phyloP scores from a whole-genome alignment of 73 alveolate genomes.

The Symbiodinium pilosum region DNA sequence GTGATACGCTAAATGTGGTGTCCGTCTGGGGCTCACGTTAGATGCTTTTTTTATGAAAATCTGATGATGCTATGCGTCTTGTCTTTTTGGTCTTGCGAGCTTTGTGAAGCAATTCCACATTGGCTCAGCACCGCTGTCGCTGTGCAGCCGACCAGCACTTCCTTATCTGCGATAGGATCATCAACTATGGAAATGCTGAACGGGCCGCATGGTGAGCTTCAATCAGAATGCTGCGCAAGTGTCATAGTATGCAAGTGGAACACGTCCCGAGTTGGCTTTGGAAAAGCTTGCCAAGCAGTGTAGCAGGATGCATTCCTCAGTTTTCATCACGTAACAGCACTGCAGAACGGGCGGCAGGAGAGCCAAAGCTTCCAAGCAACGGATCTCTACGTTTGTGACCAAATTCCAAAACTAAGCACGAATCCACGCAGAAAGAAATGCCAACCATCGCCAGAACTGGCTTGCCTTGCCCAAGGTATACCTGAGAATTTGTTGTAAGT shows the following conservation, averaged over 20 bases:
- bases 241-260: neutral
- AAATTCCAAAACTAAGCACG: neutral
- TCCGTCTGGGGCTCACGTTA: too few species aligned
- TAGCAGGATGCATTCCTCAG: neutral
- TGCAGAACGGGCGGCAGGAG: neutral
- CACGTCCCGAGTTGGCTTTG: neutral
- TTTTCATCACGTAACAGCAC: too few species aligned
- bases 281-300: conserved; percentile 13
- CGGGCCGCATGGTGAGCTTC: too few species aligned
- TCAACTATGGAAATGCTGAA: too few species aligned
- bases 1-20: too few species aligned
- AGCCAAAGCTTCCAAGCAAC: neutral
- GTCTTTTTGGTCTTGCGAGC: neutral
- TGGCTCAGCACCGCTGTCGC: neutral
- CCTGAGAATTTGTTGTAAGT: neutral
- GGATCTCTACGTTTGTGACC: neutral
- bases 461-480: conserved; percentile 5
- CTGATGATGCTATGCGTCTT: neutral
- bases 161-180: too few species aligned
- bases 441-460: neutral
- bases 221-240: neutral
- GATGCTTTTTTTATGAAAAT: too few species aligned
- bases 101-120: neutral
- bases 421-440: neutral
- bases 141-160: neutral